Evolutionary conservation across 805 yeast genomes (phyloP), one percentile per base, ranked within the genome.

Genomic region (Blastobotrys peoriensis): DNA sequence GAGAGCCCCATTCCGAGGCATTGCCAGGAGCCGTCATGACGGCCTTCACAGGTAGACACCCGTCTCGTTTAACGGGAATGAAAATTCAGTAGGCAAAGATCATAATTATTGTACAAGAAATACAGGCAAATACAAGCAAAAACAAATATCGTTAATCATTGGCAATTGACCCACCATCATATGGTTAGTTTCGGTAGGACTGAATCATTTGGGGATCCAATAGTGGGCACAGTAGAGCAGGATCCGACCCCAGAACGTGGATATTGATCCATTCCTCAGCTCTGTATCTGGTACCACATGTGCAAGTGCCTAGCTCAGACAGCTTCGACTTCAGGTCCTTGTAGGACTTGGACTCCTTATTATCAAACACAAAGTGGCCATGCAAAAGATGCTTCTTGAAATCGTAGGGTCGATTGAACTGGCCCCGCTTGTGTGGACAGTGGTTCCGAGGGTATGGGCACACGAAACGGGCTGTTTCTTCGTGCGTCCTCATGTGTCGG

Each of bases 401-500:
- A 58, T 80, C 86, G 58, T 80, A 80, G 4, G 82, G 83, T 40
- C 86, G 65, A 61, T 80, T 80, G 64, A 80, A 80, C 54, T 68
- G 75, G 22, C 83, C 80, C 10, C 79, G 69, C 54, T 73, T 77
- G 57, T 79, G 85, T 2, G 70, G 62, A 56, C 86, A 80, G 37
- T 62, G 61, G n/a, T 63, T 63, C 40, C 71, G 65, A 5, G 84
- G 84, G 53, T 70, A 79, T 15, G 75, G 68, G 57, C 86, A 80
- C 28, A 61, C 68, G 57, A 80, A 80, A 30, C 84, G 62, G 4
- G 81, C 69, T 15, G 70, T 74, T 8, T 66, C 61, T 54, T 77
- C 78, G 60, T 80, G 86, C 1, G 79, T 80, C 48, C 85, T 61
- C 66, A 76, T 63, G 57, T 80, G 86, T 33, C 86, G 62, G 1